Evolutionary conservation across 495 filamentous ascomycete species (phyloP).

Genomic region (Trichoderma parareesei): DNA sequence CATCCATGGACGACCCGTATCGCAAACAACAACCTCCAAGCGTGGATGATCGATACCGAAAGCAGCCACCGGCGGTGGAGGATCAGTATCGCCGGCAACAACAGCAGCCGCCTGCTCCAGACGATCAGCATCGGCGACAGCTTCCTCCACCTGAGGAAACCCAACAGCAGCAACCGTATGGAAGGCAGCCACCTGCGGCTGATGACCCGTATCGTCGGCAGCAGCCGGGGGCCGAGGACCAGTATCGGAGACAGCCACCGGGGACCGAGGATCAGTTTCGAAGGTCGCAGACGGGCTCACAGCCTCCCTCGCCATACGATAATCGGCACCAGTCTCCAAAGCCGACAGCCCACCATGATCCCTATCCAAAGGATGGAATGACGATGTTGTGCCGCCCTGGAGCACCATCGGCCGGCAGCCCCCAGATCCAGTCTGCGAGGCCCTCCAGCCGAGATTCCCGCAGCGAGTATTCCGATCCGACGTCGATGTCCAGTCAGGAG

Average conservation of each 20-base stretch:
- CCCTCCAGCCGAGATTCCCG: conserved; percentile 84
- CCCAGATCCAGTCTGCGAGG: conserved; percentile 53
- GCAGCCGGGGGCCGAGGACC: not conserved
- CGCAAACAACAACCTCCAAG: not conserved
- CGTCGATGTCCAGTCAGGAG: conserved; percentile 81
- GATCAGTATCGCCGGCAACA: not conserved
- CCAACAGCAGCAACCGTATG: not conserved
- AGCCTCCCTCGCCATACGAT: conserved; percentile 29
- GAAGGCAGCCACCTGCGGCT: not conserved
- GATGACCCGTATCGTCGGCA: not conserved
- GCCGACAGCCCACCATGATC: conserved; percentile 74
- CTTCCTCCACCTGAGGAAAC: not conserved
- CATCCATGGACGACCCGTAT: not conserved
- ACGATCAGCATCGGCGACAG: not conserved
- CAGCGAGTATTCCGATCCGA: conserved; percentile 86
- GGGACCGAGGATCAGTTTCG: conserved; percentile 5
- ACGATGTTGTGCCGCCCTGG: conserved; percentile 93
- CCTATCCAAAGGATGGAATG: conserved; percentile 95
- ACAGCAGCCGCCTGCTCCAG: not conserved
- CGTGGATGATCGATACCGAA: not conserved
- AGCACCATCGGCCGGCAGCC: conserved; percentile 77
- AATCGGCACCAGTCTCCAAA: conserved; percentile 47
- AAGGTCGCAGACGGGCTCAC: not conserved
- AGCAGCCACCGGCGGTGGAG: not conserved
- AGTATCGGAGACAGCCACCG: conserved; percentile 5